phyloP scores from a whole-genome alignment of 768 basidiomycete genomes.

The Hypsizygus marmoreus region DNA sequence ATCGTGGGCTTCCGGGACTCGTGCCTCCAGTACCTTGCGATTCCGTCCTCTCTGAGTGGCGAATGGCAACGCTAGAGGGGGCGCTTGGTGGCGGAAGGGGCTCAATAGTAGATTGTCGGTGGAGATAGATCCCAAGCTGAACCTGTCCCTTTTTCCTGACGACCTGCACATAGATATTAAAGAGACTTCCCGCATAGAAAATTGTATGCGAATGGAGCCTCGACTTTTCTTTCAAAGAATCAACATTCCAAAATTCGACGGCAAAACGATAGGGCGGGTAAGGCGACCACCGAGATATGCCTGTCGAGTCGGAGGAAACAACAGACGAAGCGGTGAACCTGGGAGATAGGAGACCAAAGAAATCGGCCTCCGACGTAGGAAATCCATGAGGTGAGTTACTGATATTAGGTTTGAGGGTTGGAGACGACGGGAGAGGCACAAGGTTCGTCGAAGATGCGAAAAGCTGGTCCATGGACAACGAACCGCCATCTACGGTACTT shows the following conservation, averaged over 20 bases:
- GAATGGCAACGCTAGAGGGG: conserved; percentile 32
- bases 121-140: conserved; percentile 88
- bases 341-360: conserved; percentile 62
- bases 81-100: conserved; percentile 73
- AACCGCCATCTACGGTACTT: conserved; percentile 29
- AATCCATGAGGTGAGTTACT: conserved; percentile 27
- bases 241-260: conserved; percentile 90
- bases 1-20: conserved; percentile 6
- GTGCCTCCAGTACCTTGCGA: conserved; percentile 8
- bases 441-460: conserved; percentile 42
- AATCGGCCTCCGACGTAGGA: conserved; percentile 49
- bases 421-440: conserved; percentile 27
- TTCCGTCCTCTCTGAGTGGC: conserved; percentile 6
- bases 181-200: conserved; percentile 88
- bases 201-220: conserved; percentile 83
- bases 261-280: conserved; percentile 82
- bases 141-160: conserved; percentile 74
- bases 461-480: conserved; percentile 68
- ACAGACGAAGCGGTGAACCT: conserved; percentile 43
- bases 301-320: conserved; percentile 42
- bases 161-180: conserved; percentile 88
- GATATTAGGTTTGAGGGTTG: conserved; percentile 22
- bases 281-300: conserved; percentile 60
- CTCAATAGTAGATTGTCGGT: conserved; percentile 82
- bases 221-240: conserved; percentile 80